Evolutionary conservation across 2,329 filamentous ascomycete species (phyloP), one percentile per base, ranked within the genome.

Genomic region (Epichloe hybrida): DNA sequence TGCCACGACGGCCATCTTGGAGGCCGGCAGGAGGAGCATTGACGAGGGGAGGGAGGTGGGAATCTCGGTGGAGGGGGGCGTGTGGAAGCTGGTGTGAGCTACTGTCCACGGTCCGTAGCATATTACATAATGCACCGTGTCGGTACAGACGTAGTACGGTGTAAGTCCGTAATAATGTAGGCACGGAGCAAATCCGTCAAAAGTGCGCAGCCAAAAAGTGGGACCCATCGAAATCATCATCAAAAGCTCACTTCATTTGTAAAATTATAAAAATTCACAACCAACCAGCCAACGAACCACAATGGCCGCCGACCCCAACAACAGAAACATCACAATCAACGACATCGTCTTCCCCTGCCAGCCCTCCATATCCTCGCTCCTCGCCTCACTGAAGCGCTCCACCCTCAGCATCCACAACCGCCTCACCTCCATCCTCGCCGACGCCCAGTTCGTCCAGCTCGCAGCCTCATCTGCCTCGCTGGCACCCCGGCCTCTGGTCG

Each of bases 1-100:
- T 59, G 88, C 87, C 13, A 96, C 90, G 0, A 94, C 88, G 8
- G 90, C 90, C 0, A 95, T 96, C 56, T 72, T 96, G 51, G 85
- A 96, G 68, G 90, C 90, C 1, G 90, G 91, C 0, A 74, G 90
- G 56, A 76, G 82, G 62, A 91, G 86, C 64, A 76, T 96, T 60
- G 89, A 96, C 64, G 87, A 95, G 74, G 77, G 78, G 23, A 27
- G 51, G 51, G 78, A 87, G 53, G 78, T 96, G 31, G 80, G 81
- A 64, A 94, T 96, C 59, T 72, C 79, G 58, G 71, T 81, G 55
- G 72, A 79, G 59, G 75, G 77, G 0, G 66, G 77, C 0, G 66
- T 70, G 31, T 94, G 87, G 88, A 80, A 74, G 59, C 66, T 94
- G 64, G 66, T 74, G 41, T 79, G 27, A 27, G 27, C 27, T 7